Evolutionary conservation across 176 grass and related monocot genomes (phyloP).

Genomic region (Tillandsia leiboldiana): DNA sequence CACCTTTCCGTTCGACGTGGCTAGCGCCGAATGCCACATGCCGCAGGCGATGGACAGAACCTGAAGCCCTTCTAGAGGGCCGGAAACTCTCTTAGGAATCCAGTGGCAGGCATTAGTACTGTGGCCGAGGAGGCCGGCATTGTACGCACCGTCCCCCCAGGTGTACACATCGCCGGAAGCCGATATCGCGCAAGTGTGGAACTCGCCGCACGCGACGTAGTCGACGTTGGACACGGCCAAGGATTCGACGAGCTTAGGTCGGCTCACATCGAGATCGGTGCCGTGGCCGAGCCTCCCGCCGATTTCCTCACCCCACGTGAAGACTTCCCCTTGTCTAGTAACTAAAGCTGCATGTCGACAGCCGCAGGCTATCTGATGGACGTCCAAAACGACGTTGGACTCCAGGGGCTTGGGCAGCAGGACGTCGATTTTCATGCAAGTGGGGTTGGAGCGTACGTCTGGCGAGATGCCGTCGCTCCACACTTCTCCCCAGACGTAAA

Average conservation of each 20-base stretch:
- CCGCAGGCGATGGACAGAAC: constrained; percentile 73
- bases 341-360: constrained; percentile 70
- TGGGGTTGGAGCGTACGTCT: constrained; percentile 33
- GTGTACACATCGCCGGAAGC: constrained; percentile 69
- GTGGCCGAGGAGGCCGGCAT: constrained; percentile 71
- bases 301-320: constrained; percentile 87
- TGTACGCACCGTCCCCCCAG: constrained; percentile 74
- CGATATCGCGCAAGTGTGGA: constrained; percentile 75
- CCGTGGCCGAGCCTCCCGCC: constrained; percentile 68
- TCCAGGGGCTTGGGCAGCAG: constrained; percentile 79
- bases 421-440: constrained; percentile 51
- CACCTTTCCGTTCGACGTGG: constrained; percentile 57
- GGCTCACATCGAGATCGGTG: constrained; percentile 48
- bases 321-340: constrained; percentile 85
- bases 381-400: constrained; percentile 90
- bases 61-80: constrained; percentile 62
- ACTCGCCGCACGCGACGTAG: constrained; percentile 72
- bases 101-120: constrained; percentile 49
- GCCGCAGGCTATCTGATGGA: constrained; percentile 73
- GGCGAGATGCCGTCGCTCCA: constrained; percentile 51
- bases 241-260: constrained; percentile 76
- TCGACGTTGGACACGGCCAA: constrained; percentile 68
- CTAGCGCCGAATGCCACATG: constrained; percentile 79
- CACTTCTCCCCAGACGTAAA: constrained; percentile 94
- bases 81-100: constrained; percentile 74